phyloP scores from a whole-genome alignment of 2,329 filamentous ascomycete species.

The Geosmithia flava region DNA sequence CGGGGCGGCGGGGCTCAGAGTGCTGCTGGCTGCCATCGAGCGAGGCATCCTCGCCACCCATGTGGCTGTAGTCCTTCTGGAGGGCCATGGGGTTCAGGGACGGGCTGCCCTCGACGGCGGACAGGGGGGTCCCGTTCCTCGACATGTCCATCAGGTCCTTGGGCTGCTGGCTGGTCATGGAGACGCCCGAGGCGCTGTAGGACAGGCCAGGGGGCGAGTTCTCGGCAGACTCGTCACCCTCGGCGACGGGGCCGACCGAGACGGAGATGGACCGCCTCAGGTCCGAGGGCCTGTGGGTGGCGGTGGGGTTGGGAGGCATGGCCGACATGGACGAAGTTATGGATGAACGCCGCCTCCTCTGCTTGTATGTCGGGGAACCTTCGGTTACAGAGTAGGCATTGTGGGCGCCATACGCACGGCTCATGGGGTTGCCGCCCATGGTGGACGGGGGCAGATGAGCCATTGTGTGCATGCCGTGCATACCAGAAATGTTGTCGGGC shows the following conservation, averaged over 20 bases:
- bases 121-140: constrained; percentile 79
- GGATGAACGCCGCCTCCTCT: constrained; percentile 84
- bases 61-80: constrained; percentile 56
- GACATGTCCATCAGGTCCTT: constrained; percentile 76
- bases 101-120: constrained; percentile 72
- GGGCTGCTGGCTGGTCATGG: constrained; percentile 53
- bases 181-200: constrained; percentile 57
- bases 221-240: constrained; percentile 66
- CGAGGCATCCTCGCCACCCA: constrained; percentile 50
- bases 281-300: constrained; percentile 72
- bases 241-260: constrained; percentile 70
- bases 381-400: constrained; percentile 95
- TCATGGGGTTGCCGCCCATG: constrained; percentile 67
- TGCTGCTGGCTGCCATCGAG: constrained; percentile 22
- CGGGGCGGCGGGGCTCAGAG: constrained; percentile 46
- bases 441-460: constrained; percentile 85
- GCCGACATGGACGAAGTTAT: constrained; percentile 68
- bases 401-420: constrained; percentile 56
- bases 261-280: constrained; percentile 81
- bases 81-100: constrained; percentile 58
- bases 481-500: constrained; percentile 65
- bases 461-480: constrained; percentile 72
- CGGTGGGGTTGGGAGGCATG: constrained; percentile 50
- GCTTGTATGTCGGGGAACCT: constrained; percentile 97
- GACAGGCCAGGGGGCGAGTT: constrained; percentile 70